A percentile compares a stretch with the other conserved stretches of the same genome.
These are phyloP conservation scores for Chaetomium globosum DNA, from an alignment of 2,329 filamentous ascomycete genomes.

Conservation along the genomic window DNA sequence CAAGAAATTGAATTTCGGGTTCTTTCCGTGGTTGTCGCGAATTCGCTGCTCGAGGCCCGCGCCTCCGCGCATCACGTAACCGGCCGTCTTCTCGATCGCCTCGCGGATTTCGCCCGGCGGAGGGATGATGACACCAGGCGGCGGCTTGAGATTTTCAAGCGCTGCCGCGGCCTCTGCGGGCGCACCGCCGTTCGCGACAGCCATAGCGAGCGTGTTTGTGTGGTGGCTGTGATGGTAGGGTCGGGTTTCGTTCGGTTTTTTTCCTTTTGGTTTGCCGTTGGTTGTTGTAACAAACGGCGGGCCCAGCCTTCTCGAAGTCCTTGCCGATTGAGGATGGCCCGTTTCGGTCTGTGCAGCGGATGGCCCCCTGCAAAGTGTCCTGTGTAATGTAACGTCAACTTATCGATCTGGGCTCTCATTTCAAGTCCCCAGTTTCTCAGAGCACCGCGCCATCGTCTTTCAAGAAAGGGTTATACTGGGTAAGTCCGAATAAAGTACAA, in stretches of 20 bases:
- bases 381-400: not conserved
- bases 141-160: slow-evolving; percentile 73
- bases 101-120: slow-evolving; percentile 80
- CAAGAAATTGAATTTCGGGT: slow-evolving; percentile 91
- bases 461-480: not conserved
- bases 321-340: slow-evolving; percentile 4
- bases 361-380: not conserved
- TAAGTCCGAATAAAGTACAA: not conserved
- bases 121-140: slow-evolving; percentile 81
- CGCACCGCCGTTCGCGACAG: slow-evolving; percentile 54
- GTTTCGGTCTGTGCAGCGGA: slow-evolving; percentile 6
- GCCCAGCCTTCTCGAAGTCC: slow-evolving; percentile 17
- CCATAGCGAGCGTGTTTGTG: slow-evolving; percentile 30
- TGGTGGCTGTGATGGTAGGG: slow-evolving; percentile 10
- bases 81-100: slow-evolving; percentile 90
- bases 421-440: not conserved
- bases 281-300: not conserved
- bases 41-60: slow-evolving; percentile 78
- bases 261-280: not conserved
- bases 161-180: slow-evolving; percentile 49
- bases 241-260: not conserved
- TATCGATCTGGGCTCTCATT: not conserved
- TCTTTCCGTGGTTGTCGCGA: slow-evolving; percentile 77
- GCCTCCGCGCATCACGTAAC: slow-evolving; percentile 76
- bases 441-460: not conserved